Base-by-base conservation (phyloP, 2,329 filamentous ascomycete species). In the Bipolaris oryzae region DNA sequence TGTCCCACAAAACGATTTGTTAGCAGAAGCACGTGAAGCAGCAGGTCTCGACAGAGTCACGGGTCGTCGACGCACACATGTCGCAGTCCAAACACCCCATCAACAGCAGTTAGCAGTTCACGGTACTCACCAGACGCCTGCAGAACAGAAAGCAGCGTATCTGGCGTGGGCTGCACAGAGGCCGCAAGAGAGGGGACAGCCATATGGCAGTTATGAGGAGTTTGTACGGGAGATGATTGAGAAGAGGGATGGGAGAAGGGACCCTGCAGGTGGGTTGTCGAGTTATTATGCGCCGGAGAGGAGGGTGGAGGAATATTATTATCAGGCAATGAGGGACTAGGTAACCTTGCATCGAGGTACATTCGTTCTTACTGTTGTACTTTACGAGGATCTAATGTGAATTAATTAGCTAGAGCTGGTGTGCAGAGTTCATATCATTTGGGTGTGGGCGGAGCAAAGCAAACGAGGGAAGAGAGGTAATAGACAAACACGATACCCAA, bases 221-320 rank as follows among this genome's bases (percentile, higher is more conserved):
- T 66, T 61, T 45, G 53, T 60, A 33, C 43, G 45, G 45, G 57
- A 62, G 35, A 54, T 61, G 52, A 38, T 50, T 13, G 52, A 53
- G 39, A 66, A 53, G 33, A 57, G 54, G 33, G 57, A 68, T 34
- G 62, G 61, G 38, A 43, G 34, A 25, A 28, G 54, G n/a, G 33
- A 53, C 49, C 23, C 25, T 53, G 33, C 42, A 44, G 6, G 55
- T 60, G 11, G 35, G 18, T 28, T 9, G 34, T 38, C 45, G 3
- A 53, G 61, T 28, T 72, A 64, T 38, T 71, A 69, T 62, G 69
- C 69, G 54, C 69, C 69, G 16, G 58, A 59, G 55, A 60, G 60
- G 57, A 57, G 44, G 44, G 33, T 63, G 7, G 58, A 51, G 34
- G 65, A 69, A 50, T 70, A 59, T 55, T 71, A 68, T 61, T 47